Base-by-base conservation (phyloP, 805 yeast genomes). In the Candida incommunis region DNA sequence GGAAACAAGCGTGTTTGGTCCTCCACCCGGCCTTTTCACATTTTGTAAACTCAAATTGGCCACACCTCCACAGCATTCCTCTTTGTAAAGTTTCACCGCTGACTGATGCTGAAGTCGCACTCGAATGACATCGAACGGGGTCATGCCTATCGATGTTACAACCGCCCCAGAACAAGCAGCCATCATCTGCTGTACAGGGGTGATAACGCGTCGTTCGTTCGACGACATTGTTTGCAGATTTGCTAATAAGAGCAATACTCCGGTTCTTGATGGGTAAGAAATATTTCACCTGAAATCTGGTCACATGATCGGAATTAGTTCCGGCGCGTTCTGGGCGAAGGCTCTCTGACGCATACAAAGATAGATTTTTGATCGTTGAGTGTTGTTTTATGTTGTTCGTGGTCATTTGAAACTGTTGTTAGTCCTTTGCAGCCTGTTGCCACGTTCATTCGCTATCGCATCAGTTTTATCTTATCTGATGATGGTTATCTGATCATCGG, bases 81-180 rank as follows among this genome's bases (percentile, higher is more conserved):
- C 18, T 23, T 22, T 23, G 37, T 23, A n/a, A 29, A 40, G 21
- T 22, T 48, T 48, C 15, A 49, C 25, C 3, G 60, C 59, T 25
- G 51, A 46, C 34, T 63, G 63, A 44, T 66, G 65, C 54, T 67
- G 71, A 51, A 67, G 51, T 3, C 71, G 62, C 2, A 67, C 70
- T 18, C 71, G 52, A 7, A 66, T 64, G 4, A 67, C 72, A 45
- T 67, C 71, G 41, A 67, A 62, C 11, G 71, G 71, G 26, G 68
- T 68, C 27, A 61, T 65, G 9, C 50, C 59, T n/a, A 66, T 44
- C 15, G 71, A 62, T 13, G 70, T 68, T 43, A 64, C 47, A 20
- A 67, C 45, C 22, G 71, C 63, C 34, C 71, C 71, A 3, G 65
- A 55, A 46, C 69, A 64, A 2, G 71, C 71, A 1, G 70, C 63